phyloP scores from a whole-genome alignment of 1,284 basidiomycete species.

The Rhodotorula sp. region DNA sequence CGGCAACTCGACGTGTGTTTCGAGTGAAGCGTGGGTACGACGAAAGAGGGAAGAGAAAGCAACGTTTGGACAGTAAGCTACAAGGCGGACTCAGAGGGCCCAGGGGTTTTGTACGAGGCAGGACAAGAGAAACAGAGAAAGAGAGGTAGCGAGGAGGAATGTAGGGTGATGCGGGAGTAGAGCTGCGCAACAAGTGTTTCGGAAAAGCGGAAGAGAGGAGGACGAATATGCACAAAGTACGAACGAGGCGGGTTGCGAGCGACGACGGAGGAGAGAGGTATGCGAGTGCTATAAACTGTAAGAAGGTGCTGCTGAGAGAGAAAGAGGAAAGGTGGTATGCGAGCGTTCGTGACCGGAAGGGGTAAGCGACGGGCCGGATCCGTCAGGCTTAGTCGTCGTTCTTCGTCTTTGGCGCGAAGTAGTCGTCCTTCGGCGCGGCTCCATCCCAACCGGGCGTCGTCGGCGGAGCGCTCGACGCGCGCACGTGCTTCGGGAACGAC shows the following conservation, averaged over 20 bases:
- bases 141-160: neutral
- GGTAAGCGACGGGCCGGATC: neutral
- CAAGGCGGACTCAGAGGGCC: no score
- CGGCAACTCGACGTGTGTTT: no score
- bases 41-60: no score
- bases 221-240: neutral
- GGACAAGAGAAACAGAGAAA: no score
- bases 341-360: neutral
- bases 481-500: neutral
- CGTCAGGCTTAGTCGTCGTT: neutral
- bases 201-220: neutral
- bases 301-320: neutral
- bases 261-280: neutral
- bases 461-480: slow-evolving; percentile 15
- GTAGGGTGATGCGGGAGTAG: neutral
- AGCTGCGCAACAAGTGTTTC: no score
- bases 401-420: slow-evolving; percentile 16
- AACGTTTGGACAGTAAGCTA: no score
- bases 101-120: no score
- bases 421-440: slow-evolving; percentile 8
- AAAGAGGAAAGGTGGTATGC: neutral
- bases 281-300: neutral
- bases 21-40: no score
- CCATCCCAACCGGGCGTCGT: slow-evolving; percentile 19
- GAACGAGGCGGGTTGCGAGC: neutral